A percentile compares a stretch with the other conserved stretches of the same genome.
These are phyloP conservation scores for Lentinula guzmanii DNA, from an alignment of 768 basidiomycete genomes.

Conservation along the genomic window DNA sequence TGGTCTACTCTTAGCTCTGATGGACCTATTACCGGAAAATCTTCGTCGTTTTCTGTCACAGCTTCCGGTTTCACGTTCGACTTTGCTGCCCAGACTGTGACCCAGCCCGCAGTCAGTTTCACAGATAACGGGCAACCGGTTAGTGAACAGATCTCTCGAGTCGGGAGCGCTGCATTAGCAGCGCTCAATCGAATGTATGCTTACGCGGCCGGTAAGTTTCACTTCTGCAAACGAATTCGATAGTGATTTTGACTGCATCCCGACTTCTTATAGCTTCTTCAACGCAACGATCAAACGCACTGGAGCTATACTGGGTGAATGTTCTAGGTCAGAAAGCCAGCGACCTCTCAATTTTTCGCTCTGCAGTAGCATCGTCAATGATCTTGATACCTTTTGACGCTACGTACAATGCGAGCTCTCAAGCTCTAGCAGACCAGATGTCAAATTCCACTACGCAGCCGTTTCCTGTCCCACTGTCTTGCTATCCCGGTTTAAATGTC, in stretches of 20 bases:
- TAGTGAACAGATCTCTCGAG: slow-evolving; percentile 35
- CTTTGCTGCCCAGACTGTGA: slow-evolving; percentile 51
- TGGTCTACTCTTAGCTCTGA: slow-evolving; percentile 40
- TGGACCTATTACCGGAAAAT: slow-evolving; percentile 27
- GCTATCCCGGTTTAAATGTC: slow-evolving; percentile 47
- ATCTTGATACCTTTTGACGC: slow-evolving; percentile 58
- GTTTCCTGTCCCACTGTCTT: slow-evolving; percentile 57
- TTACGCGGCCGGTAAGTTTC: slow-evolving; percentile 47
- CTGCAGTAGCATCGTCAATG: slow-evolving; percentile 37
- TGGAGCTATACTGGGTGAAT: slow-evolving; percentile 49
- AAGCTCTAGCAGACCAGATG: slow-evolving; percentile 32
- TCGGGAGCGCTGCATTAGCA: slow-evolving; percentile 29
- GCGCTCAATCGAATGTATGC: slow-evolving; percentile 56
- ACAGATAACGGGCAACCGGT: slow-evolving; percentile 38
- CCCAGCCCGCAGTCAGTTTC: slow-evolving; percentile 39
- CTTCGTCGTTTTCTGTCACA: slow-evolving; percentile 31
- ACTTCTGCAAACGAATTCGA: background rate
- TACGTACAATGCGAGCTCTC: slow-evolving; percentile 23
- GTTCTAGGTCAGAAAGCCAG: slow-evolving; percentile 38
- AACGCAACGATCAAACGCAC: slow-evolving; percentile 39
- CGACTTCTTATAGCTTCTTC: slow-evolving; percentile 42
- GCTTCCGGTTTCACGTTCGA: slow-evolving; percentile 51
- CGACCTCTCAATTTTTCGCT: slow-evolving; percentile 41
- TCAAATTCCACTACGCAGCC: slow-evolving; percentile 29
- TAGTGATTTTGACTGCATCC: background rate